phyloP scores from a whole-genome alignment of 2,329 filamentous ascomycete species.

The Xylaria sp. region DNA sequence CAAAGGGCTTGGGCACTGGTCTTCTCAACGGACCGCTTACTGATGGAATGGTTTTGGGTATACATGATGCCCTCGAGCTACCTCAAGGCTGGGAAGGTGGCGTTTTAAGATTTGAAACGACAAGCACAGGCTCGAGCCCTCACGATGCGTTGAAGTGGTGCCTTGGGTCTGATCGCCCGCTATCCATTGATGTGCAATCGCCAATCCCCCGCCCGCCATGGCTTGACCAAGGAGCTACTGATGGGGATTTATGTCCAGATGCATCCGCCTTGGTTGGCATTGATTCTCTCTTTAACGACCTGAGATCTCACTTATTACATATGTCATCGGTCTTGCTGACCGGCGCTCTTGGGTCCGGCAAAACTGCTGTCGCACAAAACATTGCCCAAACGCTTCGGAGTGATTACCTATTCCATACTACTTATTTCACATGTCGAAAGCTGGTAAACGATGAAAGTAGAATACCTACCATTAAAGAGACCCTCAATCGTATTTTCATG shows the following conservation, averaged over 20 bases:
- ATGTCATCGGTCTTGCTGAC: constrained; percentile 91
- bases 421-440: constrained; percentile 87
- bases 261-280: constrained; percentile 82
- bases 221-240: constrained; percentile 56
- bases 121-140: constrained; percentile 68
- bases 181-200: constrained; percentile 79
- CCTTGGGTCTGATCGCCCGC: constrained; percentile 78
- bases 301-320: constrained; percentile 81
- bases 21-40: constrained; percentile 87
- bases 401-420: constrained; percentile 81
- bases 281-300: constrained; percentile 76
- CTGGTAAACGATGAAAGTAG: constrained; percentile 91
- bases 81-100: constrained; percentile 82
- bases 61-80: constrained; percentile 64
- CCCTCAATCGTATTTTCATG: constrained; percentile 84
- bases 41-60: constrained; percentile 82
- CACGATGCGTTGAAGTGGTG: constrained; percentile 73
- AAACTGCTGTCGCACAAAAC: constrained; percentile 82
- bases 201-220: constrained; percentile 74
- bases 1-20: constrained; percentile 62
- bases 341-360: constrained; percentile 89
- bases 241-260: constrained; percentile 65
- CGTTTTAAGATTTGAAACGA: constrained; percentile 66
- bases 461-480: constrained; percentile 91
- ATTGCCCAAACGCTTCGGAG: constrained; percentile 78